Conservation (phyloP, 2,329 filamentous ascomycete genomes). For the Talaromyces sp. region DNA sequence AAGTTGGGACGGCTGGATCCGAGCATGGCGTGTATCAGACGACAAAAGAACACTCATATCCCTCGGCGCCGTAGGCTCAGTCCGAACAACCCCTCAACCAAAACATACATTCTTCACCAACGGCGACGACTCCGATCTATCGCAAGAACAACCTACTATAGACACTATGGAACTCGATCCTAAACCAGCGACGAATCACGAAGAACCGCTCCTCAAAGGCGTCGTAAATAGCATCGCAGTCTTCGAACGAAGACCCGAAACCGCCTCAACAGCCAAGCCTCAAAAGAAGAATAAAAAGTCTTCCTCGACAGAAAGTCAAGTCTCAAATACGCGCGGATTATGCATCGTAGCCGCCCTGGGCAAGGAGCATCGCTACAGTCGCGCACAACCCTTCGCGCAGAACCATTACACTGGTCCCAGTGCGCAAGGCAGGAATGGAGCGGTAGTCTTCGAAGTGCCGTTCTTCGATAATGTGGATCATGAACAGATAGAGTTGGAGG, state of each 20-base stretch:
- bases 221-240: constrained; percentile 85
- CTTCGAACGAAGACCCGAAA: constrained; percentile 66
- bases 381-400: constrained; percentile 62
- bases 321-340: constrained; percentile 54
- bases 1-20: constrained; percentile 87
- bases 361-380: constrained; percentile 78
- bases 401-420: constrained; percentile 34
- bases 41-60: constrained; percentile 77
- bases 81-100: constrained; percentile 29
- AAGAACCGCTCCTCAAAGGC: constrained; percentile 57
- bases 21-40: constrained; percentile 78
- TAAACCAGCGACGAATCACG: constrained; percentile 7
- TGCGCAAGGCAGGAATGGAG: constrained; percentile 67
- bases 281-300: constrained; percentile 19
- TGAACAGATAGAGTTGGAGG: constrained; percentile 15
- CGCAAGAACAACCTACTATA: not conserved
- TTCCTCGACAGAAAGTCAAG: not conserved
- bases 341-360: constrained; percentile 83
- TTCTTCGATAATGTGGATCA: constrained; percentile 27
- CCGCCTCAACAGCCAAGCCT: constrained; percentile 2
- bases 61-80: constrained; percentile 61
- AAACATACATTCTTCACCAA: constrained; percentile 29
- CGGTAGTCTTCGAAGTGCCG: constrained; percentile 82
- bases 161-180: not conserved
- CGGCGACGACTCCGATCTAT: not conserved